Percentiles rank a stretch among this genome's conserved stretches.
phyloP scores from a whole-genome alignment of 192 early-diverging fungal species.

The Linnemannia exigua region DNA sequence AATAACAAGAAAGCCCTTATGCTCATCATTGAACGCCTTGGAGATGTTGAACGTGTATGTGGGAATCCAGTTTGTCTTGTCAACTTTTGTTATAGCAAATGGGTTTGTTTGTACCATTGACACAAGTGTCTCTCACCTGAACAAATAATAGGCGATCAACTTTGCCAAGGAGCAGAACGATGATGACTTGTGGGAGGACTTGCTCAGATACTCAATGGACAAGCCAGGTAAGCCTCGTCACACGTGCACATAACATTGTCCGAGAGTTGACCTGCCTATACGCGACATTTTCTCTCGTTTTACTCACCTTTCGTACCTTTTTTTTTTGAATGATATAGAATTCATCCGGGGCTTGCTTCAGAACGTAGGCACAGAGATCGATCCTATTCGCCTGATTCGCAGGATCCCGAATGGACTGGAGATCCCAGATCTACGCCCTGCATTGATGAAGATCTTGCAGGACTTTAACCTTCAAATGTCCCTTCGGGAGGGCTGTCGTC shows the following conservation, averaged over 20 bases:
- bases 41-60: conserved; percentile 87
- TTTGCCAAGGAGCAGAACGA: conserved; percentile 99
- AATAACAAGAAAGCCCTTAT: conserved; percentile 93
- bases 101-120: not conserved
- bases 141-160: conserved; percentile 83
- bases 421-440: conserved; percentile 85
- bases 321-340: conserved; percentile 53
- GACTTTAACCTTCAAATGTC: conserved; percentile 95
- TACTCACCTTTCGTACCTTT: conserved; percentile 8
- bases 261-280: too few relatives aligned
- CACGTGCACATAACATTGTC: too few relatives aligned
- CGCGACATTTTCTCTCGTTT: not conserved
- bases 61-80: conserved; percentile 7
- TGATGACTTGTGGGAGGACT: conserved; percentile 94
- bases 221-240: conserved; percentile 81
- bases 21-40: conserved; percentile 92
- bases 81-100: not conserved
- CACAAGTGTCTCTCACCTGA: not conserved
- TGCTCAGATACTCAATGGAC: conserved; percentile 93
- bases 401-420: conserved; percentile 84
- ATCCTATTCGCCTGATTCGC: conserved; percentile 85
- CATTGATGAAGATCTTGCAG: conserved; percentile 90
- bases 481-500: conserved; percentile 90
- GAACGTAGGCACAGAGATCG: conserved; percentile 89
- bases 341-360: conserved; percentile 96